Evolutionary conservation across 805 yeast genomes (phyloP).

Genomic region (Yarrowia sp.): DNA sequence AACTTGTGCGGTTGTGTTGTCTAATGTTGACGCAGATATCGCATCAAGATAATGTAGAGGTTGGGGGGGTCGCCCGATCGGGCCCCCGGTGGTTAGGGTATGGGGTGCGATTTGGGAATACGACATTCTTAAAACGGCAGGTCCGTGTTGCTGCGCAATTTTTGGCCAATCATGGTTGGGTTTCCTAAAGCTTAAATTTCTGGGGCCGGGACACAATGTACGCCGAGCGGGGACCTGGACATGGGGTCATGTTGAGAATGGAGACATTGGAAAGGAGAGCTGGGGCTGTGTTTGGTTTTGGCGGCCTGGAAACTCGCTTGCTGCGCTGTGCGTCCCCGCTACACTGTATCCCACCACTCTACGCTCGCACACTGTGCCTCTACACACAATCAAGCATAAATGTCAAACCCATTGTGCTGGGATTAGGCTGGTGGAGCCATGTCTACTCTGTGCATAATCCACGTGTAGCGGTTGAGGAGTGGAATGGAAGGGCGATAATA

Average conservation of each 20-base stretch:
- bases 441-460: slow-evolving; percentile 22
- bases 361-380: too few relatives aligned
- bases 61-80: slow-evolving; percentile 22
- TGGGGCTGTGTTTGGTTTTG: not conserved
- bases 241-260: not conserved
- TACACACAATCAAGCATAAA: slow-evolving; percentile 3
- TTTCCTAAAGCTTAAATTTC: not conserved
- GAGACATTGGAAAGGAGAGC: not conserved
- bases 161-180: slow-evolving; percentile 8
- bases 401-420: slow-evolving; percentile 9
- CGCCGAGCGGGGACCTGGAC: not conserved
- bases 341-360: not conserved
- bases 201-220: not conserved
- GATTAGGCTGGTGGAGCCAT: slow-evolving; percentile 23
- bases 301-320: not conserved
- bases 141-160: slow-evolving; percentile 15
- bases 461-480: slow-evolving; percentile 9
- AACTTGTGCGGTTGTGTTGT: not conserved
- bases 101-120: slow-evolving; percentile 2
- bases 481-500: not conserved
- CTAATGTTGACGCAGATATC: slow-evolving; percentile 18
- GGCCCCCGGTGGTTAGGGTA: not conserved
- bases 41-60: slow-evolving; percentile 26
- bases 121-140: slow-evolving; percentile 25
- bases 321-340: not conserved